phyloP scores from a whole-genome alignment of 2,329 filamentous ascomycete genomes.

The Botrytis tulipae region DNA sequence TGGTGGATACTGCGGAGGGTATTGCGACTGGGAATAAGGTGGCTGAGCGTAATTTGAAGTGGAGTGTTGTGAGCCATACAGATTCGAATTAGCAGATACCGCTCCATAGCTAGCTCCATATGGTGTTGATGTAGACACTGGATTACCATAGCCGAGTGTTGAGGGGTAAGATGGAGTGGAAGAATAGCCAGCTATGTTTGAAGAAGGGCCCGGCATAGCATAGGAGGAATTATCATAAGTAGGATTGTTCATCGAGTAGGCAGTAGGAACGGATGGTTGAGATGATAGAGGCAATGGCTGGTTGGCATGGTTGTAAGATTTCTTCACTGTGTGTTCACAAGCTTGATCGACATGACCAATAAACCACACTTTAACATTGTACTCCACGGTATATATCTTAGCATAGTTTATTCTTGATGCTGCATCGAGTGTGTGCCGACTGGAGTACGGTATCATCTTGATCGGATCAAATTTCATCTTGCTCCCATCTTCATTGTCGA shows the following conservation, averaged over 20 bases:
- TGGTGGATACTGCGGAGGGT: neutral
- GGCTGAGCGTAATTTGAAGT: neutral
- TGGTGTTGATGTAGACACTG: neutral
- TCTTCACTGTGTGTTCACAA: neutral
- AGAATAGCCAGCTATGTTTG: neutral
- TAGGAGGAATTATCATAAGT: neutral
- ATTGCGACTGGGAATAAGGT: neutral
- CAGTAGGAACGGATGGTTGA: neutral
- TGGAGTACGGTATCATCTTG: slow-evolving; percentile 2
- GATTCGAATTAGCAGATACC: neutral
- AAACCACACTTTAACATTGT: slow-evolving; percentile 32
- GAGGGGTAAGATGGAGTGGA: neutral
- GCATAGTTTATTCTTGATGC: slow-evolving; percentile 33
- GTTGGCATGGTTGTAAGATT: neutral
- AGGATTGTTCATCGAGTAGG: neutral
- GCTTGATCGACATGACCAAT: slow-evolving; percentile 25
- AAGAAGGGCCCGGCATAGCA: neutral
- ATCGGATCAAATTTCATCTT: slow-evolving; percentile 20
- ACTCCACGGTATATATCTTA: slow-evolving; percentile 37
- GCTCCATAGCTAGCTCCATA: neutral
- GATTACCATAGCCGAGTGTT: neutral
- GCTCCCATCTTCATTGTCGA: slow-evolving; percentile 8
- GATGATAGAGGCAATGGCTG: neutral
- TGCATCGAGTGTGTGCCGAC: slow-evolving; percentile 19
- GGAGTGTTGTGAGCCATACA: neutral